These are phyloP conservation scores for Triangularia setosa DNA, from an alignment of 2,329 filamentous ascomycete genomes.

Conservation along the genomic window DNA sequence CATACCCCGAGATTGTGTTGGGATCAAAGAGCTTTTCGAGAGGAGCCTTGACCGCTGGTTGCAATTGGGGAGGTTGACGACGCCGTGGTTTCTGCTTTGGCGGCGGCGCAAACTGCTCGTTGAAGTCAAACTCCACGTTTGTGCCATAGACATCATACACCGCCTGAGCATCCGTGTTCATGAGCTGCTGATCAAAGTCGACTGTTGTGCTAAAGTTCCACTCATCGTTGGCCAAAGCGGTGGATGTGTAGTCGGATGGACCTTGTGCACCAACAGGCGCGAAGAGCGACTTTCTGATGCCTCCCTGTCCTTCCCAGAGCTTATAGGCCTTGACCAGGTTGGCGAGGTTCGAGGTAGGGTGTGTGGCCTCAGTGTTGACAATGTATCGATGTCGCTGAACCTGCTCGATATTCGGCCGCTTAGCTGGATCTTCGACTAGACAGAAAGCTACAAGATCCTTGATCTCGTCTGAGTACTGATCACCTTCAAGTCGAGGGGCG, in stretches of 20 bases:
- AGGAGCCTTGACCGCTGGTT: conserved; percentile 51
- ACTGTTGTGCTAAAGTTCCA: conserved; percentile 67
- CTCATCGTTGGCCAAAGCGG: conserved; percentile 51
- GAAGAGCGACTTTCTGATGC: conserved; percentile 64
- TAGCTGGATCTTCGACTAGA: conserved; percentile 62
- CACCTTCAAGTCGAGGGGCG: conserved; percentile 66
- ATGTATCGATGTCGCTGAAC: conserved; percentile 70
- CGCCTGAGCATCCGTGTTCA: conserved; percentile 52
- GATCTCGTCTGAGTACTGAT: conserved; percentile 64
- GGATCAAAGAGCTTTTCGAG: conserved; percentile 64
- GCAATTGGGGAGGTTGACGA: conserved; percentile 55
- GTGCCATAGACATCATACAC: conserved; percentile 56
- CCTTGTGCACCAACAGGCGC: conserved; percentile 56
- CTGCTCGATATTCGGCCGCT: conserved; percentile 65
- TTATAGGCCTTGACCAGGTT: conserved; percentile 69
- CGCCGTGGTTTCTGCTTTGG: conserved; percentile 47
- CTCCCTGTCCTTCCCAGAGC: conserved; percentile 71
- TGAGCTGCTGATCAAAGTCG: conserved; percentile 58
- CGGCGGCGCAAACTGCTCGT: conserved; percentile 48
- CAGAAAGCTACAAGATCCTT: conserved; percentile 70
- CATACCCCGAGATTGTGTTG: conserved; percentile 61
- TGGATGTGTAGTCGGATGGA: conserved; percentile 41
- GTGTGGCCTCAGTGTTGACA: conserved; percentile 54
- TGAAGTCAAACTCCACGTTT: conserved; percentile 50
- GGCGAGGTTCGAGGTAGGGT: conserved; percentile 61